Conservation (phyloP, 225 moss, liverwort and hornwort genomes). For the Neckera pumila region DNA sequence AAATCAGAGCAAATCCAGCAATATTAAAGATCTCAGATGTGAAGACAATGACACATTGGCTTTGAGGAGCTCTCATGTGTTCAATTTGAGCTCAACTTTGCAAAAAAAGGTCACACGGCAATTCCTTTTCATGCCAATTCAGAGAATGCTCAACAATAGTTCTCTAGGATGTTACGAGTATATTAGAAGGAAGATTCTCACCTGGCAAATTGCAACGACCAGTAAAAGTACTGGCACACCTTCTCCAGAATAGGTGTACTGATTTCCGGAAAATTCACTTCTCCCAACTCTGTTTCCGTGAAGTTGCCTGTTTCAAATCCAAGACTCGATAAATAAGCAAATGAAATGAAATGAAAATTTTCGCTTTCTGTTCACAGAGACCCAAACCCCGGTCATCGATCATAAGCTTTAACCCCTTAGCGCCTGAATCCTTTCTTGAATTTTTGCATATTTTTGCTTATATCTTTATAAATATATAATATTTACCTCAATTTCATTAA, state of each 20-base stretch:
- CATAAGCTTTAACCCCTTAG: neutral
- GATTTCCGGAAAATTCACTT: slow-evolving; percentile 93
- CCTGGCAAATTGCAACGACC: slow-evolving; percentile 57
- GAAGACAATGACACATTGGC: neutral
- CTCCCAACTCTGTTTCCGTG: slow-evolving; percentile 86
- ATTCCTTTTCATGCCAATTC: neutral
- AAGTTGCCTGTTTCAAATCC: slow-evolving; percentile 29
- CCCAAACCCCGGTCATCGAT: neutral
- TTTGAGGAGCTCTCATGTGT: slow-evolving; percentile 13
- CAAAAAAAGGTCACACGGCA: neutral
- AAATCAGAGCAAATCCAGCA: neutral
- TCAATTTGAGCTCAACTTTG: slow-evolving; percentile 12
- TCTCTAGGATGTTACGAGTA: neutral
- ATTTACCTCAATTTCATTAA: neutral
- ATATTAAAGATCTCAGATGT: neutral
- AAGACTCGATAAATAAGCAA: neutral
- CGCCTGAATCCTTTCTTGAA: neutral
- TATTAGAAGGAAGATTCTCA: neutral
- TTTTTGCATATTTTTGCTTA: neutral
- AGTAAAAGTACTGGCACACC: slow-evolving; percentile 99
- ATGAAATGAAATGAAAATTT: neutral
- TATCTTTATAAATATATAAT: neutral
- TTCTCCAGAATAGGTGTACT: slow-evolving; percentile 97
- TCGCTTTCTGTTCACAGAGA: neutral
- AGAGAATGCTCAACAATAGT: neutral